These are phyloP conservation scores for Botrytis aclada DNA, from an alignment of 2,329 filamentous ascomycete species.

Conservation along the genomic window DNA sequence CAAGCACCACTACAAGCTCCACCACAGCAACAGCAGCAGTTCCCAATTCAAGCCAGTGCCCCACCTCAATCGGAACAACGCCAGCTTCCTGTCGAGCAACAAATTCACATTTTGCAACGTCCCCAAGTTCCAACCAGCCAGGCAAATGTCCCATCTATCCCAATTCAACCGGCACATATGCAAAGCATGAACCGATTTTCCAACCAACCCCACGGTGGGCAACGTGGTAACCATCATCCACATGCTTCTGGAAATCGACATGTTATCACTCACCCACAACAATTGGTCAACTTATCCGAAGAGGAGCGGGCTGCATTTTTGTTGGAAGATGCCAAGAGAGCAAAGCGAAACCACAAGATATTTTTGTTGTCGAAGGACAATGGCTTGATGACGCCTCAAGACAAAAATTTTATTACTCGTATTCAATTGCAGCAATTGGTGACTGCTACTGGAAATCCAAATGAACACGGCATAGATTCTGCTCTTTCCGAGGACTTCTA, in stretches of 20 bases:
- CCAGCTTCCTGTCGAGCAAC: constrained; percentile 26
- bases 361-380: constrained; percentile 91
- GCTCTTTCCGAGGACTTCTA: constrained; percentile 93
- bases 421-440: constrained; percentile 97
- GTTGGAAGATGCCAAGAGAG: constrained; percentile 87
- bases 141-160: constrained; percentile 43
- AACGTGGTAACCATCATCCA: constrained; percentile 38
- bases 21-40: constrained; percentile 34
- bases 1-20: constrained; percentile 29
- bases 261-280: constrained; percentile 67
- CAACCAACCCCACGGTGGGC: constrained; percentile 45
- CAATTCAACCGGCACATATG: constrained; percentile 65
- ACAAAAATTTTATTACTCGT: constrained; percentile 98
- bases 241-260: constrained; percentile 42
- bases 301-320: constrained; percentile 81
- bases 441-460: constrained; percentile 82
- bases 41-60: constrained; percentile 29
- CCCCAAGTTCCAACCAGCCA: constrained; percentile 30
- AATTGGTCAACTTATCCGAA: constrained; percentile 74
- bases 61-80: constrained; percentile 30
- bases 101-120: constrained; percentile 35
- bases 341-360: constrained; percentile 98
- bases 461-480: constrained; percentile 75
- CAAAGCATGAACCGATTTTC: constrained; percentile 72
- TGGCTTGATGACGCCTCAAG: constrained; percentile 96